Evolutionary conservation across 2,329 filamentous ascomycete genomes (phyloP), one percentile per base, ranked within the genome.

Genomic region (Pyrenophora graminea): DNA sequence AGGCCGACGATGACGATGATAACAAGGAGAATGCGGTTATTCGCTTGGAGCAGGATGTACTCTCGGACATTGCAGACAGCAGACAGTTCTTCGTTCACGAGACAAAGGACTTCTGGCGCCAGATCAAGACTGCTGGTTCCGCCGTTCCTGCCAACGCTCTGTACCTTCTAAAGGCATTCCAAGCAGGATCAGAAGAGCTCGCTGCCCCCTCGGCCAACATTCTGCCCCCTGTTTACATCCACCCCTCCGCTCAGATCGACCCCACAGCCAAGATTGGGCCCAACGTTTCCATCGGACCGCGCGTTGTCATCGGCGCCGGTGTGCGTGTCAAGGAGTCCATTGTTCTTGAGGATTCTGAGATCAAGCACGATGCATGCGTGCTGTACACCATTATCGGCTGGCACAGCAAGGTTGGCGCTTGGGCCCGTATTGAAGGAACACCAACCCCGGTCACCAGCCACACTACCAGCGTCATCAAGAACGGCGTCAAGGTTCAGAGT

Each of bases 71-170:
- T 68, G 93, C 94, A 55, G 94, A 97, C 77, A 96, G 85, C 83
- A 94, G 96, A 78, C 90, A 94, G 75, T 99, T 99, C 81, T 97
- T 91, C 77, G 94, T 97, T 27, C 89, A 96, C 74, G 94, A 99
- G 80, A 97, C 93, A 61, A 96, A 95, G 79, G 94, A 97, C 75
- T 99, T 99, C 77, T 99, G 94, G 94, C 91, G 94, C 66, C 94
- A 99, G 81, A 97, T 99, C 84, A 99, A 99, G 84, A 97, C 94
- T 1, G 94, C 94, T 53, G 94, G 94, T 53, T 97, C 93, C 5
- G 94, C 94, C 42, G 91, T 99, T 23, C 94, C 94, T 13, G 94
- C 94, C 58, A 97, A 97, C 70, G 94, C 94, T 12, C 84, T 99
- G 30, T 99, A 99, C 77, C 85, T 99, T 47, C 91, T 95, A 73